Conservation (phyloP, 441 rosid genomes). For the Pelargonium australe region DNA sequence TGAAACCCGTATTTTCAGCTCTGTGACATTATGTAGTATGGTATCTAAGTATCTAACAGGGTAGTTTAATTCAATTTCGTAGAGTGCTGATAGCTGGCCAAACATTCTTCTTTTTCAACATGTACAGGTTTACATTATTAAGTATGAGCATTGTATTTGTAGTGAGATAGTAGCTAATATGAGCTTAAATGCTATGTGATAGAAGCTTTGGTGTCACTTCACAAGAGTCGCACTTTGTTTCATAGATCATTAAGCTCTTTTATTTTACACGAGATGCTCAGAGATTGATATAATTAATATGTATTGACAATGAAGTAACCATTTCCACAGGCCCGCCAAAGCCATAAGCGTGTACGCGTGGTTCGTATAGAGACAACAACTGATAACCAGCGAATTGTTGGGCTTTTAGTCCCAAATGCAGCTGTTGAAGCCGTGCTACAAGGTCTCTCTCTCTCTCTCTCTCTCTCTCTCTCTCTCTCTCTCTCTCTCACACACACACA, state of each 20-base stretch:
- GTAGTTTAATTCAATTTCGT: not conserved
- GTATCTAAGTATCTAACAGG: too few relatives aligned
- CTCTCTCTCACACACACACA: slow-evolving; percentile 16
- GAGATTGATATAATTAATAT: too few relatives aligned
- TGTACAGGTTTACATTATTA: not conserved
- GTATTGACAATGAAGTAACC: not conserved
- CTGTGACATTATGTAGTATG: too few relatives aligned
- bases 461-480: slow-evolving; percentile 25
- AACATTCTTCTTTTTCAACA: not conserved
- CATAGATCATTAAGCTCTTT: too few relatives aligned
- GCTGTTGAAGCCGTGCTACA: slow-evolving; percentile 90
- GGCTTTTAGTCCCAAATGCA: slow-evolving; percentile 81
- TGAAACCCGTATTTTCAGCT: too few relatives aligned
- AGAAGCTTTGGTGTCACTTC: too few relatives aligned
- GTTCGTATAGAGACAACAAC: slow-evolving; percentile 77
- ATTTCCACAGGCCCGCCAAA: slow-evolving; percentile 63
- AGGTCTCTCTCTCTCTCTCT: slow-evolving; percentile 44
- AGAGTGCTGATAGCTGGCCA: not conserved
- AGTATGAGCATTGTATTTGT: not conserved
- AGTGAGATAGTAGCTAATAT: not conserved
- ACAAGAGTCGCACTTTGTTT: too few relatives aligned
- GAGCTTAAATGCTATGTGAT: too few relatives aligned
- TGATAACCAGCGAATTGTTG: slow-evolving; percentile 73
- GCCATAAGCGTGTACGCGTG: slow-evolving; percentile 86
- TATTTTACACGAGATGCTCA: too few relatives aligned